Conservation (phyloP, 495 filamentous ascomycete genomes). For the Penicillium bialowiezense region DNA sequence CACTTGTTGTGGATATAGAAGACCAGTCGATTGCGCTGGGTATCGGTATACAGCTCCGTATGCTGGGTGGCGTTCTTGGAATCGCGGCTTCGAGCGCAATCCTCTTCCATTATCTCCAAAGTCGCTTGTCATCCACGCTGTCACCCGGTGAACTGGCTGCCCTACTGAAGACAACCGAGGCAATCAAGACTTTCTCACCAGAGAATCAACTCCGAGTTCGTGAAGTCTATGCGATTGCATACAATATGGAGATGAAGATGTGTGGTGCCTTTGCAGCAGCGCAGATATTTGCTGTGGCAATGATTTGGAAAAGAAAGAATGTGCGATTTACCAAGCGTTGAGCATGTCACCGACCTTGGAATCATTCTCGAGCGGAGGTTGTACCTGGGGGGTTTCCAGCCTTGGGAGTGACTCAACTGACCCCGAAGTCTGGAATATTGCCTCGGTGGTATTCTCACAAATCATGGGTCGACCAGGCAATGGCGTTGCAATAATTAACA, state of each 20-base stretch:
- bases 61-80: conserved; percentile 30
- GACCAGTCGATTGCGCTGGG: conserved; percentile 27
- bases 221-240: conserved; percentile 21
- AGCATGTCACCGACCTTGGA: not conserved
- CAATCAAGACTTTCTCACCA: conserved; percentile 10
- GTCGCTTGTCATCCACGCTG: not conserved
- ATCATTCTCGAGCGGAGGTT: too few relatives aligned
- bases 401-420: too few relatives aligned
- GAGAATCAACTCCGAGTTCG: conserved; percentile 11
- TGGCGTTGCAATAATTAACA: too few relatives aligned
- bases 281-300: conserved; percentile 12
- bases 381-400: too few relatives aligned
- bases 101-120: conserved; percentile 21
- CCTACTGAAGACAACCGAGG: conserved; percentile 8
- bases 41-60: conserved; percentile 19
- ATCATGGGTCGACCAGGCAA: too few relatives aligned
- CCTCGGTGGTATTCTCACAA: too few relatives aligned
- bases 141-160: conserved; percentile 4
- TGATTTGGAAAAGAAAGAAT: conserved; percentile 18
- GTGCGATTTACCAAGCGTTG: not conserved
- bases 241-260: conserved; percentile 27
- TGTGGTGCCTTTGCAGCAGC: conserved; percentile 22
- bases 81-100: conserved; percentile 23
- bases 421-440: too few relatives aligned
- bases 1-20: conserved; percentile 38